Evolutionary conservation across 192 early-diverging fungal species (phyloP).

Genomic region (Backusella sp.): DNA sequence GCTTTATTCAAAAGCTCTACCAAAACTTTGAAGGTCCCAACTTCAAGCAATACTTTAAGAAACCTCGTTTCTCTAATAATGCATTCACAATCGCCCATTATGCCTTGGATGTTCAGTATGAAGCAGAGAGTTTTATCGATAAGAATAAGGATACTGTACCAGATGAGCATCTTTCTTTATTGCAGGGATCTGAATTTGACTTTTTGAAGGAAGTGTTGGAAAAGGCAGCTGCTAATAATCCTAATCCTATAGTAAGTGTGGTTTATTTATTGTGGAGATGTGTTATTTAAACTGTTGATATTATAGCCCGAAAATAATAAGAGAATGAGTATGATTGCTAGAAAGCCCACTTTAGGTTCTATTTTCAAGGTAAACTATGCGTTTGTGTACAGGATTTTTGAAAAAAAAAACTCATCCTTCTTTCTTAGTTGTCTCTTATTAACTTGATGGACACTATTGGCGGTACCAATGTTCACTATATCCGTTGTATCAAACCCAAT

Average conservation of each 20-base stretch:
- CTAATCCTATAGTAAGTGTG: conserved; percentile 40
- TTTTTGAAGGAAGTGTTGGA: conserved; percentile 82
- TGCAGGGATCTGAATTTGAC: conserved; percentile 74
- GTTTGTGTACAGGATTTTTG: neutral
- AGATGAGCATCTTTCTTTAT: conserved; percentile 81
- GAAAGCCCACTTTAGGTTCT: conserved; percentile 92
- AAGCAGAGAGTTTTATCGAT: conserved; percentile 93
- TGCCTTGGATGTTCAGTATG: conserved; percentile 92
- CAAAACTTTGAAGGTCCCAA: conserved; percentile 70
- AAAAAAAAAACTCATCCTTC: neutral
- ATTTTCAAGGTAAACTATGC: conserved; percentile 78
- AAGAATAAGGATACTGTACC: conserved; percentile 99
- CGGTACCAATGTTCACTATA: conserved; percentile 92
- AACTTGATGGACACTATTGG: conserved; percentile 95
- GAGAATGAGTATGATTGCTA: conserved; percentile 53
- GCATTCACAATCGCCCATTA: conserved; percentile 96
- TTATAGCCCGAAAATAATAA: conserved; percentile 32
- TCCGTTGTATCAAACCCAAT: conserved; percentile 99
- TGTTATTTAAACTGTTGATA: conserved; percentile 2
- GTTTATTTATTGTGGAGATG: neutral
- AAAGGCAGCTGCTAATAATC: conserved; percentile 47
- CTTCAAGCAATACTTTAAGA: conserved; percentile 79
- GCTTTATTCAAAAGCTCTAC: conserved; percentile 90
- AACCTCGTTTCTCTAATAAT: conserved; percentile 85
- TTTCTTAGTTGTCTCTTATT: conserved; percentile 69